phyloP scores from a whole-genome alignment of 2,329 filamentous ascomycete species.

The Metarhizium album region DNA sequence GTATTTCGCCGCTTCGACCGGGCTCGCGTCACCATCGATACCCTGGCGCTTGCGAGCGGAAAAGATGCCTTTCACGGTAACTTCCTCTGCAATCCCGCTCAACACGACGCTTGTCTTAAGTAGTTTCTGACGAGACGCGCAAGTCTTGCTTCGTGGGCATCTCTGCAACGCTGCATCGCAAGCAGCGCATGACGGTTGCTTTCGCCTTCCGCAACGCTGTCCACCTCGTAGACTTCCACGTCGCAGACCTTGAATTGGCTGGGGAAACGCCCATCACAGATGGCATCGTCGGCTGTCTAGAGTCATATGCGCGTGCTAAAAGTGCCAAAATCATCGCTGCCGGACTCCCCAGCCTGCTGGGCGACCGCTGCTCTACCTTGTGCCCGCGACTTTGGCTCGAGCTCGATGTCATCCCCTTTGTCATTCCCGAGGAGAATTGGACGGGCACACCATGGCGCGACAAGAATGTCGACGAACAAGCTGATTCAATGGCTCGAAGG shows the following conservation, averaged over 20 bases:
- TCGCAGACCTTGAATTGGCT: slow-evolving; percentile 37
- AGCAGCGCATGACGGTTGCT: slow-evolving; percentile 46
- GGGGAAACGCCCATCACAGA: slow-evolving; percentile 43
- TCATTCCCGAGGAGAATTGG: slow-evolving; percentile 24
- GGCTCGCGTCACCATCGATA: too few relatives aligned
- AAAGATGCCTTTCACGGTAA: not conserved
- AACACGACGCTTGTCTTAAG: not conserved
- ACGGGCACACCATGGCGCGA: slow-evolving; percentile 35
- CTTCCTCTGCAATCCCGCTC: not conserved
- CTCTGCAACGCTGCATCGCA: slow-evolving; percentile 40
- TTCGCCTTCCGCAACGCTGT: slow-evolving; percentile 64
- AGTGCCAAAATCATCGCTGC: slow-evolving; percentile 66
- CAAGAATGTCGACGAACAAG: slow-evolving; percentile 65
- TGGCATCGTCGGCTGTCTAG: slow-evolving; percentile 45
- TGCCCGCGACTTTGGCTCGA: not conserved
- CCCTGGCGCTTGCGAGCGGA: not conserved
- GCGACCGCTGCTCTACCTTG: slow-evolving; percentile 53
- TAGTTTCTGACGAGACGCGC: slow-evolving; percentile 24
- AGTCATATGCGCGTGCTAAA: slow-evolving; percentile 48
- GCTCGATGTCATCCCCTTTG: not conserved
- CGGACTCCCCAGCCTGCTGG: slow-evolving; percentile 42
- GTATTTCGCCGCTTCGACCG: too few relatives aligned
- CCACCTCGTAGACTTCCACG: slow-evolving; percentile 63
- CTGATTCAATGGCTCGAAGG: slow-evolving; percentile 71
- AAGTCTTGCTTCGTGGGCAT: slow-evolving; percentile 55